Base-by-base conservation (phyloP, 352 stramenopile species). In the Phytophthora sansomeana region DNA sequence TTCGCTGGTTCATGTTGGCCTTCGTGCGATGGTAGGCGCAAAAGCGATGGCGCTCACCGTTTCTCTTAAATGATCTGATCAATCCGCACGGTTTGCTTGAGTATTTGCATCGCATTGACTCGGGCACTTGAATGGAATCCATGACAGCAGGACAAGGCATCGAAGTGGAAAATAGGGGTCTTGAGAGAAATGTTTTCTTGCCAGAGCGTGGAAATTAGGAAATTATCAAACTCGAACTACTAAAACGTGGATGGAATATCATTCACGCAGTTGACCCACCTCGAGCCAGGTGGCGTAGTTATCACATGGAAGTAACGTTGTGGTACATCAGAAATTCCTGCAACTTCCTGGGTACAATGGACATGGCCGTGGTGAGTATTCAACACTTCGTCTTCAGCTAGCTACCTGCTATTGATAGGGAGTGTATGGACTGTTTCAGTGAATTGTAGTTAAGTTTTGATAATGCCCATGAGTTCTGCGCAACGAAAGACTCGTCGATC, bases 1-100 rank as follows among this genome's bases (percentile, higher is more conserved):
- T 44, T 16, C 28, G 46, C 28, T 74, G 52, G 47, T 76, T 72
- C 26, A 69, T 54, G 24, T 69, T 76, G n/a, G 68, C 42, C 30
- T 76, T 76, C 35, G 50, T 62, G 2, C 63, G 57, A 57, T 73
- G 63, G 29, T 69, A 73, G 24, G 67, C 56, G 47, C 58, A 73
- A n/a, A 73, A 66, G 13, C 58, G 62, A 50, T 90, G 77, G 17
- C 79, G 67, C 7, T 77, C 67, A 6, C 75, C 69, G 33, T 78
- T 81, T 21, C 66, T 63, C 55, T 89, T 85, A 17, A 83, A 14
- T 0, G 68, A 68, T 1, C 75, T 69, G 16, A 48, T 53, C 21
- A 79, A 72, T 2, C 59, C 39, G 36, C 80, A 86, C 0, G 41
- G 55, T 36, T 81, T 85, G 56, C 68, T 76, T 21, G 54, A 19